These are phyloP conservation scores for Kwoniella bestiolae DNA, from an alignment of 768 basidiomycete genomes.

Conservation along the genomic window DNA sequence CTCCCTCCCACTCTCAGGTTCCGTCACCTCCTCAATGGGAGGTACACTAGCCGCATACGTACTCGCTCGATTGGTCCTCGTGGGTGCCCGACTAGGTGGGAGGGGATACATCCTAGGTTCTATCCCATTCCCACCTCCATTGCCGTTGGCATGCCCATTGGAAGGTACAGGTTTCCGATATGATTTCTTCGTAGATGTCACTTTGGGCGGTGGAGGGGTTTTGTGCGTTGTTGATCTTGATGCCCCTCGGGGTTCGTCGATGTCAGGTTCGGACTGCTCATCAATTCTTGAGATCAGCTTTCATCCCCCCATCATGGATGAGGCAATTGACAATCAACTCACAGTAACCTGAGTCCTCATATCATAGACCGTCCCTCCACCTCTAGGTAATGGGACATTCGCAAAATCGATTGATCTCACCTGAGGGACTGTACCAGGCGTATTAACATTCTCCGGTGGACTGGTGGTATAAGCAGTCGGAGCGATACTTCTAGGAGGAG, in stretches of 20 bases:
- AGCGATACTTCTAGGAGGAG: conserved; percentile 15
- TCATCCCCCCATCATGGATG: not conserved
- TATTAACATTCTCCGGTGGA: conserved; percentile 3
- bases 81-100: conserved; percentile 37
- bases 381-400: conserved; percentile 16
- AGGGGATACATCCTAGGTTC: conserved; percentile 33
- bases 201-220: not conserved
- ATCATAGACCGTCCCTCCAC: conserved; percentile 16
- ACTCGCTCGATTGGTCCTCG: conserved; percentile 8
- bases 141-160: conserved; percentile 5
- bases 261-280: conserved; percentile 13
- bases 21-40: conserved; percentile 51
- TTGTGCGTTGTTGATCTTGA: conserved; percentile 3
- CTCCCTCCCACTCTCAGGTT: conserved; percentile 30
- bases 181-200: not conserved
- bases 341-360: conserved; percentile 9
- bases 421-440: conserved; percentile 4
- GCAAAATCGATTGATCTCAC: conserved; percentile 25
- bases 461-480: conserved; percentile 18
- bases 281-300: not conserved
- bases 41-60: conserved; percentile 43
- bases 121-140: conserved; percentile 8
- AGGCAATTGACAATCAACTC: not conserved
- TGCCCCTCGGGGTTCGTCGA: conserved; percentile 19
- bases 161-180: conserved; percentile 11